Percentiles rank a stretch among this genome's conserved stretches.
Evolutionary conservation across 768 basidiomycete genomes (phyloP).

Genomic region (Pulveroboletus sp.): DNA sequence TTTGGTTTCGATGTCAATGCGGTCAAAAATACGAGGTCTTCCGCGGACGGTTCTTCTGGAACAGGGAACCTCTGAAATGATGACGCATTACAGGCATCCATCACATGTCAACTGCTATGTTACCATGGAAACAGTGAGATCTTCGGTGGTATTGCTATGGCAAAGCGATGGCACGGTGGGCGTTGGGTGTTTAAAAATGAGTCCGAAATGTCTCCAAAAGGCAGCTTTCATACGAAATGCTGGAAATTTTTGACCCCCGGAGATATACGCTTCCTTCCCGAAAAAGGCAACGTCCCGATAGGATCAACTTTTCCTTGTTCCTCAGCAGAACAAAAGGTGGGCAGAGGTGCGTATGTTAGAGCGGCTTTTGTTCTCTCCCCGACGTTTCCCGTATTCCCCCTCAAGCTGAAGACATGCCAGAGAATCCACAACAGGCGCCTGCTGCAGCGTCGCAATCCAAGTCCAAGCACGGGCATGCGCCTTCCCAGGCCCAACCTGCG

Average conservation of each 20-base stretch:
- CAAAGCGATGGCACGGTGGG: not conserved
- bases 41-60: too few relatives aligned
- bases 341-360: constrained; percentile 3
- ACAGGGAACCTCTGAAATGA: too few relatives aligned
- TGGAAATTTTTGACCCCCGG: not conserved
- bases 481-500: constrained; percentile 46
- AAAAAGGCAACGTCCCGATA: not conserved
- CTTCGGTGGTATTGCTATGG: constrained; percentile 1
- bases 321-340: constrained; percentile 15
- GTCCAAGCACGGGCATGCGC: constrained; percentile 45
- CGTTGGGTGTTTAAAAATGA: not conserved
- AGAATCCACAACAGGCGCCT: constrained; percentile 16
- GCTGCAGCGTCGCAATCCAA: constrained; percentile 26
- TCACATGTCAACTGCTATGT: not conserved
- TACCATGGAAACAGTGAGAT: constrained; percentile 11
- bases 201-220: not conserved
- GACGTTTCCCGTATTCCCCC: constrained; percentile 1
- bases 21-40: too few relatives aligned
- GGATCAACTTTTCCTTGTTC: constrained; percentile 17
- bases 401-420: constrained; percentile 24
- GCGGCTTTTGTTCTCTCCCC: constrained; percentile 13
- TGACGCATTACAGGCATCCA: too few relatives aligned
- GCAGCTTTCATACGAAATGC: constrained; percentile 4
- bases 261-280: not conserved
- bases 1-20: too few relatives aligned